These are phyloP conservation scores for Globisporangium radiosum DNA, from an alignment of 352 stramenopile genomes.

Conservation along the genomic window DNA sequence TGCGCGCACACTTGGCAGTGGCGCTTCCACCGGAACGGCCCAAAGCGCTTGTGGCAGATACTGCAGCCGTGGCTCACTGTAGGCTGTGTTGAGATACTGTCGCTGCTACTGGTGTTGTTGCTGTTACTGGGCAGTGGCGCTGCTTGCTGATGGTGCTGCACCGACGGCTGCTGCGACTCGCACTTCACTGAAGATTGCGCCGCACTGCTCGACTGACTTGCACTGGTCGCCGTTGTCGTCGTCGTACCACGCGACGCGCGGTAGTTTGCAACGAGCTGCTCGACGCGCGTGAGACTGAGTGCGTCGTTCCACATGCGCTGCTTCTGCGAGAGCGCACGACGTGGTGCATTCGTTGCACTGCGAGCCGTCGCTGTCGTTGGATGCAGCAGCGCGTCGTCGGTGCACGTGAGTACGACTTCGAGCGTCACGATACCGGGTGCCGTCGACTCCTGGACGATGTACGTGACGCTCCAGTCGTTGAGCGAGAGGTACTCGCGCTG, in stretches of 20 bases:
- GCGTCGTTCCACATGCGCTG: conserved; percentile 47
- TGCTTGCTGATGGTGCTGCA: neutral
- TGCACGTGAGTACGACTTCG: conserved; percentile 56
- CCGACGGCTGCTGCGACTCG: neutral
- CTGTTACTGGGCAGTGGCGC: neutral
- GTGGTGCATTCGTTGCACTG: conserved; percentile 12
- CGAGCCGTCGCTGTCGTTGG: neutral
- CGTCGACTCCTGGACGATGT: conserved; percentile 54
- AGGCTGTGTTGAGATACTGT: neutral
- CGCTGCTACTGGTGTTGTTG: neutral
- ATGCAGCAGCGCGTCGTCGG: conserved; percentile 17
- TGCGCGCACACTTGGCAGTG: conserved; percentile 53
- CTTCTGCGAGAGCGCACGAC: conserved; percentile 14
- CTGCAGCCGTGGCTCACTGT: conserved; percentile 18
- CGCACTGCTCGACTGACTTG: neutral
- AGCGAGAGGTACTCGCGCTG: conserved; percentile 23
- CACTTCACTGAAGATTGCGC: neutral
- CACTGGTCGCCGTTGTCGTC: neutral
- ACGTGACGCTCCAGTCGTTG: conserved; percentile 58
- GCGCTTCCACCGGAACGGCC: conserved; percentile 74
- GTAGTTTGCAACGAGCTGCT: conserved; percentile 43
- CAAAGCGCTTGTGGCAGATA: conserved; percentile 55
- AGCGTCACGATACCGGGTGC: conserved; percentile 31
- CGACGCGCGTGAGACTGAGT: conserved; percentile 45
- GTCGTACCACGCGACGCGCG: conserved; percentile 18